Percentiles rank a stretch among this genome's conserved stretches.
Conservation (phyloP, 1,284 basidiomycete genomes). For the Omphalotus olearius region DNA sequence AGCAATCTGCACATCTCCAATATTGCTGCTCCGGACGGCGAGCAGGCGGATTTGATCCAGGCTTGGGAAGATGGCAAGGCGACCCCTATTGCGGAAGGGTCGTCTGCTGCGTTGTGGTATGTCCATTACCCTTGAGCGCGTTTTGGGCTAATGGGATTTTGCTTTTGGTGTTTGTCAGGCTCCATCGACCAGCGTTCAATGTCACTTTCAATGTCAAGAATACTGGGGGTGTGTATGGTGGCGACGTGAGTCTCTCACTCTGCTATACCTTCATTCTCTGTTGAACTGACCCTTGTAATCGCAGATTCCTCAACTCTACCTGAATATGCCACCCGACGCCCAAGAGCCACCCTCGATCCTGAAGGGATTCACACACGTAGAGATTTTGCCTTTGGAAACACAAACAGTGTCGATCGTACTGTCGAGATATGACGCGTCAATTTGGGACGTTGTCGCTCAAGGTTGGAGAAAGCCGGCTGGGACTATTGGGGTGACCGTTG, state of each 20-base stretch:
- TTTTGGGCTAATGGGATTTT: constrained; percentile 1
- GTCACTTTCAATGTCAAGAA: constrained; percentile 61
- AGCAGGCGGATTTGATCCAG: background rate
- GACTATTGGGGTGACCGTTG: constrained; percentile 41
- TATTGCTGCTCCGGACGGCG: constrained; percentile 21
- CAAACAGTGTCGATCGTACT: constrained; percentile 48
- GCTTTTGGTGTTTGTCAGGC: constrained; percentile 29
- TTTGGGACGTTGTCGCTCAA: constrained; percentile 52
- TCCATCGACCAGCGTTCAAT: constrained; percentile 57
- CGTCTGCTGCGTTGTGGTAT: constrained; percentile 50
- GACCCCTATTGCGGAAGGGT: constrained; percentile 4
- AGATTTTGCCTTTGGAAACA: constrained; percentile 43
- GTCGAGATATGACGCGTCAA: constrained; percentile 59
- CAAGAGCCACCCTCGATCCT: constrained; percentile 59
- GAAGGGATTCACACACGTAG: constrained; percentile 62
- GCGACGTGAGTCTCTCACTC: constrained; percentile 35
- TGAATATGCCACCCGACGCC: constrained; percentile 52
- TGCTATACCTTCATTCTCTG: background rate
- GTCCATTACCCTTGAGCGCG: constrained; percentile 10
- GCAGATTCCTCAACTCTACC: constrained; percentile 63
- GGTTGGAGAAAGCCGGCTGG: constrained; percentile 44
- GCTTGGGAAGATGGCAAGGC: constrained; percentile 6
- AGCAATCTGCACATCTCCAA: constrained; percentile 43
- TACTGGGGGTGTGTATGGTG: constrained; percentile 48
- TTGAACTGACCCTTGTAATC: background rate